A percentile compares a stretch with the other conserved stretches of the same genome.
Conservation (phyloP, 2,329 filamentous ascomycete species). For the Aspergillus quadrilineatus region DNA sequence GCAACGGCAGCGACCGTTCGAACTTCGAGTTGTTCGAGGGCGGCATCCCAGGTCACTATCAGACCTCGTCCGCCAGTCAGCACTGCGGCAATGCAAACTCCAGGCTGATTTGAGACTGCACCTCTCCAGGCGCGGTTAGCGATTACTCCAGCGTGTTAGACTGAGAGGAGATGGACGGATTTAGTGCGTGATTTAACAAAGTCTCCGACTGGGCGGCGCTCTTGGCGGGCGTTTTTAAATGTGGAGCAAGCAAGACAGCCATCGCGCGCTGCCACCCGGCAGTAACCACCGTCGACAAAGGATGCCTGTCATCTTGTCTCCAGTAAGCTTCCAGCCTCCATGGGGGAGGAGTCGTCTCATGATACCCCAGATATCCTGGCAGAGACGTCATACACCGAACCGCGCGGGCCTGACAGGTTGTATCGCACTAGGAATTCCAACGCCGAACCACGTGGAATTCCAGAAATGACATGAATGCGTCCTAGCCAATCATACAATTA, state of each 20-base stretch:
- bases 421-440: slow-evolving; percentile 11
- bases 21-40: slow-evolving; percentile 9
- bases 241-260: slow-evolving; percentile 9
- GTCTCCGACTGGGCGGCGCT: slow-evolving; percentile 12
- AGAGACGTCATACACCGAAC: slow-evolving; percentile 3
- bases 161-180: slow-evolving; percentile 1
- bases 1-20: not conserved
- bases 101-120: not conserved
- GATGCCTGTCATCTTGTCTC: slow-evolving; percentile 7
- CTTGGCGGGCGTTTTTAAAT: slow-evolving; percentile 15
- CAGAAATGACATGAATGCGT: slow-evolving; percentile 16
- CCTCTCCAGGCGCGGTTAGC: slow-evolving; percentile 8
- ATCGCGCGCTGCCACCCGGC: not conserved
- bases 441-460: slow-evolving; percentile 24
- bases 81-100: not conserved
- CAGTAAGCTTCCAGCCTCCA: slow-evolving; percentile 9
- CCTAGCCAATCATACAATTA: slow-evolving; percentile 18
- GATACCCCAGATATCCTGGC: slow-evolving; percentile 1
- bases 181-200: slow-evolving; percentile 16
- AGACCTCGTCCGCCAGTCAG: not conserved
- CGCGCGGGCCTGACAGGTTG: slow-evolving; percentile 4
- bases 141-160: not conserved
- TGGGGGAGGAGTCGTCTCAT: not conserved
- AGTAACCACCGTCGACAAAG: not conserved
- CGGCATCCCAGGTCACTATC: not conserved